Evolutionary conservation across 768 basidiomycete genomes (phyloP).

Genomic region (Podaxis sp.): DNA sequence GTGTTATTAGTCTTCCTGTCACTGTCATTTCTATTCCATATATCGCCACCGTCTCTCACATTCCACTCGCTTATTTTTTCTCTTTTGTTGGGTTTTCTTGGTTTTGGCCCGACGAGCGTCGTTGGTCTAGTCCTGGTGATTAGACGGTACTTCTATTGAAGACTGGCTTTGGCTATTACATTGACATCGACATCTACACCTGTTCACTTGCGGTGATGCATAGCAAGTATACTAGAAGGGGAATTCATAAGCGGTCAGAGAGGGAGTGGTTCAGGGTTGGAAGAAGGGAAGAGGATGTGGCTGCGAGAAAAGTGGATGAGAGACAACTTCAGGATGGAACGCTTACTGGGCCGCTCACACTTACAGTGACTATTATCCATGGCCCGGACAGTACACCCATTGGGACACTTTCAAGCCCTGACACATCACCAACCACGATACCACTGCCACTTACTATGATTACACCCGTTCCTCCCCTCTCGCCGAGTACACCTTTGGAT

Average conservation of each 20-base stretch:
- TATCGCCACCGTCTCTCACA: too few species aligned
- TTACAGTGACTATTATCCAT: conserved; percentile 19
- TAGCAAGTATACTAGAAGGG: not conserved
- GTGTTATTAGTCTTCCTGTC: not conserved
- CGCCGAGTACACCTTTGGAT: not conserved
- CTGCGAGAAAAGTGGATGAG: too few species aligned
- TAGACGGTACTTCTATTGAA: not conserved
- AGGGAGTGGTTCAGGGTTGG: not conserved
- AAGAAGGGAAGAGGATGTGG: not conserved
- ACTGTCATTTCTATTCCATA: not conserved
- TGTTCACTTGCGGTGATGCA: not conserved
- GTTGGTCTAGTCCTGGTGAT: conserved; percentile 4
- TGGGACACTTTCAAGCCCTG: not conserved
- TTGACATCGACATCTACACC: not conserved
- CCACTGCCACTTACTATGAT: not conserved
- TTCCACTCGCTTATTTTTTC: not conserved
- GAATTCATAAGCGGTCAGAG: not conserved
- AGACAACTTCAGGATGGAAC: not conserved
- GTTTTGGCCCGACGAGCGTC: not conserved
- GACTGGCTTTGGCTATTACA: not conserved
- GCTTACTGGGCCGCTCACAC: conserved; percentile 25
- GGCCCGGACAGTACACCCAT: not conserved
- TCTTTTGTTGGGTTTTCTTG: not conserved
- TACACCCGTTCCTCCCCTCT: not conserved
- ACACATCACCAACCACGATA: not conserved